Percentiles rank a stretch among this genome's conserved stretches.
Conservation (phyloP, 768 basidiomycete genomes). For the Strobilomyces dryophilus region DNA sequence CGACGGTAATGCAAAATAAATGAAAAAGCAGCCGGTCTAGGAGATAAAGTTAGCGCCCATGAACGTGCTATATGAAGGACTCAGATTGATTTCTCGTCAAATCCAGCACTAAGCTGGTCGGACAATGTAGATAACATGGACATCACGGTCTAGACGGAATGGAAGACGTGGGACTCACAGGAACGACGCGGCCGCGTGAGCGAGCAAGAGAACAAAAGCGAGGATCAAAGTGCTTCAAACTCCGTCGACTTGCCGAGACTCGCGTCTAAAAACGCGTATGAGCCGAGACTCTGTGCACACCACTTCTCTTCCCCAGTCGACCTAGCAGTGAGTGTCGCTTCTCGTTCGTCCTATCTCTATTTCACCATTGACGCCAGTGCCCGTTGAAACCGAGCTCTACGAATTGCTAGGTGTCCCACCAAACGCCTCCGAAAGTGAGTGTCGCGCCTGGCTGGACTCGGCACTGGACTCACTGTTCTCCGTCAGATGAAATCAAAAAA, state of each 20-base stretch:
- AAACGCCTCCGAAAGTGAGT: slow-evolving; percentile 66
- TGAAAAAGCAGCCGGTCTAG: slow-evolving; percentile 11
- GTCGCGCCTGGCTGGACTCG: background rate
- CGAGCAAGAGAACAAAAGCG: background rate
- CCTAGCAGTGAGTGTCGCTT: slow-evolving; percentile 26
- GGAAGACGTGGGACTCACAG: slow-evolving; percentile 18
- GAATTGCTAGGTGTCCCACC: slow-evolving; percentile 75
- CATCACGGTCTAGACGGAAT: slow-evolving; percentile 45
- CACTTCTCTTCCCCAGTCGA: slow-evolving; percentile 5
- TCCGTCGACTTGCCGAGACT: slow-evolving; percentile 29
- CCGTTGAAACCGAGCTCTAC: slow-evolving; percentile 78
- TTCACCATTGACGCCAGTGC: slow-evolving; percentile 42
- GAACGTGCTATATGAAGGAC: slow-evolving; percentile 7
- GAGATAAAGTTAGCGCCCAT: slow-evolving; percentile 27
- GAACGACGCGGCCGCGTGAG: background rate
- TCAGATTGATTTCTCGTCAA: slow-evolving; percentile 45
- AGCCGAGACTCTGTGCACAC: background rate
- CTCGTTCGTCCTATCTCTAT: background rate
- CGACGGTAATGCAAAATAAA: slow-evolving; percentile 25
- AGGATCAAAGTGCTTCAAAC: slow-evolving; percentile 24
- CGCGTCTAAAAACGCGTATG: slow-evolving; percentile 29
- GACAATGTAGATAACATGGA: slow-evolving; percentile 90
- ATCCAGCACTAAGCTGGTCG: slow-evolving; percentile 47
- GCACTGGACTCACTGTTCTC: slow-evolving; percentile 9
- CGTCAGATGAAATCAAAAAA: slow-evolving; percentile 81